Percentiles rank a stretch among this genome's conserved stretches.
Evolutionary conservation across 768 basidiomycete species (phyloP).

Genomic region (Cubamyces sp.): DNA sequence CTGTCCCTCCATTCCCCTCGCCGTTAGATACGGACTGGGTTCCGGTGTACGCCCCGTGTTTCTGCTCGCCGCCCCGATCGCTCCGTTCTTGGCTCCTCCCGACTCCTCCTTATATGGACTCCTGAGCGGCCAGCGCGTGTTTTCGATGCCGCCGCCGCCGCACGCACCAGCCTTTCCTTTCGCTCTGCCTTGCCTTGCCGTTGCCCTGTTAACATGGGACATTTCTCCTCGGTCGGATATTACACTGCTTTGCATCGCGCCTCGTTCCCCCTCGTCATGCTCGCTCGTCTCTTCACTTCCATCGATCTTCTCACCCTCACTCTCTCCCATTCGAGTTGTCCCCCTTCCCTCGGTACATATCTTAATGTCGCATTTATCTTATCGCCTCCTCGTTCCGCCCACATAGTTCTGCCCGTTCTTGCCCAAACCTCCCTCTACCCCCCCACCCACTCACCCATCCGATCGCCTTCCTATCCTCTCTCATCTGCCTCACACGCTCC

Average conservation of each 20-base stretch:
- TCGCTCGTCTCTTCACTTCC: background rate
- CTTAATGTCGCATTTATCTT: slow-evolving; percentile 24
- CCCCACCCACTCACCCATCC: background rate
- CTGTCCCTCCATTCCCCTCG: background rate
- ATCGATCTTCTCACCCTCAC: slow-evolving; percentile 2
- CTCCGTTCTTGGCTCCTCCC: slow-evolving; percentile 3
- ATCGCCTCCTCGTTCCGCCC: slow-evolving; percentile 12
- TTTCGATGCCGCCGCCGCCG: background rate
- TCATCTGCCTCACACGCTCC: background rate
- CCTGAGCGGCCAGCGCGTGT: slow-evolving; percentile 8
- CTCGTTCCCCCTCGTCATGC: background rate
- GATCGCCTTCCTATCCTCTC: background rate
- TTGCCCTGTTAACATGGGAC: background rate
- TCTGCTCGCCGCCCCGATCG: background rate
- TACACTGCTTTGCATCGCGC: slow-evolving; percentile 10
- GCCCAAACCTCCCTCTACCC: background rate
- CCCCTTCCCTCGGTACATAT: slow-evolving; percentile 7
- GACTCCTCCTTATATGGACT: background rate
- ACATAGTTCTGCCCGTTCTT: background rate
- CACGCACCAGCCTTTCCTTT: background rate
- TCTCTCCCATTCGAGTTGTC: background rate
- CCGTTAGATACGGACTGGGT: slow-evolving; percentile 4
- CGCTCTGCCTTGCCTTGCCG: background rate
- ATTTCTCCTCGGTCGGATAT: slow-evolving; percentile 12
- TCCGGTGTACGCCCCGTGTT: background rate